A percentile compares a stretch with the other conserved stretches of the same genome.
Conservation (phyloP, 352 stramenopile genomes). For the Globisporangium splendens region DNA sequence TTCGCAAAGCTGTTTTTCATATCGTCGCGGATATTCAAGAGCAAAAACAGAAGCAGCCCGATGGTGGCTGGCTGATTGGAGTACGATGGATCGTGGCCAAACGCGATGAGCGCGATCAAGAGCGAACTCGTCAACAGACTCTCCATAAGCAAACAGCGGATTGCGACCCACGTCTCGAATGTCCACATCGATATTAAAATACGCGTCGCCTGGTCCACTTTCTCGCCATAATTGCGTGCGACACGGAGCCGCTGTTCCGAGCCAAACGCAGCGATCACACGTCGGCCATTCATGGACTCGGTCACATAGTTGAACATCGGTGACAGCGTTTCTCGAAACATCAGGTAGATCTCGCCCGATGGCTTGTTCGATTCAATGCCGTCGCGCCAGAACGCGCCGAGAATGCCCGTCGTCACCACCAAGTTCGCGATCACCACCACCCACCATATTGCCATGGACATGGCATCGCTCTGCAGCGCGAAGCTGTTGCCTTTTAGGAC, state of each 20-base stretch:
- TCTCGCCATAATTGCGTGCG: conserved; percentile 24
- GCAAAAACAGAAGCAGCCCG: conserved; percentile 40
- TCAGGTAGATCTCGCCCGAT: conserved; percentile 29
- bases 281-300: conserved; percentile 32
- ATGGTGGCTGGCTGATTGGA: conserved; percentile 18
- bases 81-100: conserved; percentile 18
- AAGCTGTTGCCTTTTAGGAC: conserved; percentile 19
- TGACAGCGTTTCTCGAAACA: conserved; percentile 33
- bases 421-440: conserved; percentile 23
- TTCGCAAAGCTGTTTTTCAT: conserved; percentile 18
- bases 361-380: conserved; percentile 27
- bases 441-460: conserved; percentile 16
- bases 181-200: conserved; percentile 30
- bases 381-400: conserved; percentile 24
- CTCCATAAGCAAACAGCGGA: conserved; percentile 30
- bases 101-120: conserved; percentile 29
- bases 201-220: conserved; percentile 33
- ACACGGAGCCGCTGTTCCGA: conserved; percentile 25
- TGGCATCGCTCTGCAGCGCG: background rate
- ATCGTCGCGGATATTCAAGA: conserved; percentile 32
- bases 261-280: conserved; percentile 35
- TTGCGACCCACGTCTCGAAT: conserved; percentile 28
- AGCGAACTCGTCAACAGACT: conserved; percentile 32
- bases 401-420: conserved; percentile 17
- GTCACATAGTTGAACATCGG: conserved; percentile 38